Evolutionary conservation across 306 rosid species (phyloP).

Genomic region (Styphnolobium japonicum): DNA sequence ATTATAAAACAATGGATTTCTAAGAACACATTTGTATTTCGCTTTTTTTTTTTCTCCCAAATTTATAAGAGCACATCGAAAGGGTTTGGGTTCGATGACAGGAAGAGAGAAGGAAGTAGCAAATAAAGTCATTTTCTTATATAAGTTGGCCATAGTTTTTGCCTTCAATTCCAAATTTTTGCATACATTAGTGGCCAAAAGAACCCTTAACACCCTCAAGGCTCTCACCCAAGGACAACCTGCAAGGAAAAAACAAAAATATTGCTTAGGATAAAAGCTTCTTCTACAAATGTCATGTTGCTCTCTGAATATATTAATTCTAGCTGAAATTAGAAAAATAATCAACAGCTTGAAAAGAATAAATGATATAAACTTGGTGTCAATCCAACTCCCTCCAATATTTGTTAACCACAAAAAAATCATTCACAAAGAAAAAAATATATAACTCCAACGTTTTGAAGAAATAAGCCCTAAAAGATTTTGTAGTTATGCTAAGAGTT

Average conservation of each 20-base stretch:
- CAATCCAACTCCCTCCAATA: neutral
- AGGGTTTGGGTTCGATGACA: neutral
- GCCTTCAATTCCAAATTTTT: neutral
- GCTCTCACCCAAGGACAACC: constrained; percentile 85
- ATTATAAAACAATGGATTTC: too few species aligned
- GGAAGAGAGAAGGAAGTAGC: neutral
- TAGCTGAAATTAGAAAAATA: neutral
- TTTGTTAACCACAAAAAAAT: neutral
- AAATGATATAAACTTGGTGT: constrained; percentile 1
- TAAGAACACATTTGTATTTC: too few species aligned
- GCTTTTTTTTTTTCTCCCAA: neutral
- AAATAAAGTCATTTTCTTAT: neutral
- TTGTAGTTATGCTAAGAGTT: neutral
- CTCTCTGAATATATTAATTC: constrained; percentile 1
- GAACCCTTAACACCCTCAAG: constrained; percentile 78
- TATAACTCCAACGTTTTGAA: neutral
- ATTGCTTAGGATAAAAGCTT: constrained; percentile 11
- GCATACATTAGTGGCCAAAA: constrained; percentile 44
- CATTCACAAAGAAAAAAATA: neutral
- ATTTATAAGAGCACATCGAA: neutral
- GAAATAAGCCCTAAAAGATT: neutral
- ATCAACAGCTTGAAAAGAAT: neutral
- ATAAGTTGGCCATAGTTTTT: neutral
- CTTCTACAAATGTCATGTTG: neutral
- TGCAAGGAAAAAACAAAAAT: constrained; percentile 37